phyloP scores from a whole-genome alignment of 1,139 yeast species.

The Schwanniomyces etchellsii region DNA sequence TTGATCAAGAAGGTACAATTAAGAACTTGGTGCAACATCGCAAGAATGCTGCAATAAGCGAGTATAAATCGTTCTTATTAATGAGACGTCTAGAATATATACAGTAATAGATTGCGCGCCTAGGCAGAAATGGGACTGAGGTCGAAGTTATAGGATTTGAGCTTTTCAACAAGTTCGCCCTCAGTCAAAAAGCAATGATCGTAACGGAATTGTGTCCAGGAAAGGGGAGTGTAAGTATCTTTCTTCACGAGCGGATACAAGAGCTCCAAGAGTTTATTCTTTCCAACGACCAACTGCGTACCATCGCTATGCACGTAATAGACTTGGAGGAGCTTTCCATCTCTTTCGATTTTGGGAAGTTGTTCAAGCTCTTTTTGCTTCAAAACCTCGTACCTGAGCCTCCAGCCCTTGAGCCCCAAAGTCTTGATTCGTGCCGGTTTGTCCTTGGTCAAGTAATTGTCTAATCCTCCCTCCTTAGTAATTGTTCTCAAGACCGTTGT shows the following conservation, averaged over 20 bases:
- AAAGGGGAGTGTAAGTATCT: slow-evolving; percentile 39
- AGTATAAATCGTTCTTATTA: too few relatives aligned
- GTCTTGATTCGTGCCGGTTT: slow-evolving; percentile 87
- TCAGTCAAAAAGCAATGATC: slow-evolving; percentile 33
- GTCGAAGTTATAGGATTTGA: slow-evolving; percentile 30
- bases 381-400: slow-evolving; percentile 69
- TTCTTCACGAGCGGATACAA: slow-evolving; percentile 50
- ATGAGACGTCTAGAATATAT: too few relatives aligned
- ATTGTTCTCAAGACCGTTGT: slow-evolving; percentile 81
- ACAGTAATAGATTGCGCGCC: too few relatives aligned
- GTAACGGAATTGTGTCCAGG: slow-evolving; percentile 39
- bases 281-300: slow-evolving; percentile 53
- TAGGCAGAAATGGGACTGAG: slow-evolving; percentile 21
- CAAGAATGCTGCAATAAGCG: too few relatives aligned
- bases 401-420: slow-evolving; percentile 90
- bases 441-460: slow-evolving; percentile 78
- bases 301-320: slow-evolving; percentile 47
- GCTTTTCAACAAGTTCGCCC: slow-evolving; percentile 36
- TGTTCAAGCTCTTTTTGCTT: slow-evolving; percentile 21
- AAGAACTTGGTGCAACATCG: too few relatives aligned
- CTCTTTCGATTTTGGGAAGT: slow-evolving; percentile 19
- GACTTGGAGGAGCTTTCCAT: slow-evolving; percentile 35
- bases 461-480: slow-evolving; percentile 91
- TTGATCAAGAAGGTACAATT: too few relatives aligned
- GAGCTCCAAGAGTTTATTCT: slow-evolving; percentile 51